Conservation (phyloP, 495 filamentous ascomycete species). For the Amniculicola lignicola region DNA sequence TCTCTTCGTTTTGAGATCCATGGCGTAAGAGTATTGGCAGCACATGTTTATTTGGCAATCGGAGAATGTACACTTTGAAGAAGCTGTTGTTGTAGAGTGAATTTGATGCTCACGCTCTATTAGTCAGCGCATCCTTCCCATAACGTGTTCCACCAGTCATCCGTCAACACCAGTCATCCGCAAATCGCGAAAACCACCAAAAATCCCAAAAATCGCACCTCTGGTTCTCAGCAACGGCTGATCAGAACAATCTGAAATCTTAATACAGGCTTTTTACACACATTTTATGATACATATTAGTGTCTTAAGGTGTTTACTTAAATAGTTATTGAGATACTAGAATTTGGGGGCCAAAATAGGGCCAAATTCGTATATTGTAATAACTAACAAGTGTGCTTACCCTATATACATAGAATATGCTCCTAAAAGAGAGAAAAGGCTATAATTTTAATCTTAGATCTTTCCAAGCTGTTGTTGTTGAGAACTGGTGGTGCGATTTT, state of each 20-base stretch:
- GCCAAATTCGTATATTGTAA: no score
- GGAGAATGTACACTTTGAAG: no score
- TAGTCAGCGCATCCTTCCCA: no score
- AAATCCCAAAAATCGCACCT: conserved; percentile 3
- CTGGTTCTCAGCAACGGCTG: not conserved
- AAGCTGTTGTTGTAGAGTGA: no score
- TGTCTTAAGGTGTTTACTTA: not conserved
- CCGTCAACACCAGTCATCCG: no score
- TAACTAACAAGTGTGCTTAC: no score
- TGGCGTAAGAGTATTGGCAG: no score
- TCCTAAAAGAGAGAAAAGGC: not conserved
- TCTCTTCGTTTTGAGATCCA: not conserved
- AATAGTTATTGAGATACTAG: not conserved
- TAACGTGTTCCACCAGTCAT: no score
- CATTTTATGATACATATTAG: not conserved
- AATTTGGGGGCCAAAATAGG: no score
- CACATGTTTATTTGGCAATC: no score
- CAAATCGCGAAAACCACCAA: no score
- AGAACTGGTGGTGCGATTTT: not conserved
- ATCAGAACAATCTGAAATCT: not conserved
- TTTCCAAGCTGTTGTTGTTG: not conserved
- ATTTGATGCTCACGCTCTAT: not conserved
- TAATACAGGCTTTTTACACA: not conserved
- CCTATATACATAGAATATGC: no score
- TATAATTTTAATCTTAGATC: not conserved